Evolutionary conservation across 2,329 filamentous ascomycete genomes (phyloP), one percentile per base, ranked within the genome.

Genomic region (Xylaria sp.): DNA sequence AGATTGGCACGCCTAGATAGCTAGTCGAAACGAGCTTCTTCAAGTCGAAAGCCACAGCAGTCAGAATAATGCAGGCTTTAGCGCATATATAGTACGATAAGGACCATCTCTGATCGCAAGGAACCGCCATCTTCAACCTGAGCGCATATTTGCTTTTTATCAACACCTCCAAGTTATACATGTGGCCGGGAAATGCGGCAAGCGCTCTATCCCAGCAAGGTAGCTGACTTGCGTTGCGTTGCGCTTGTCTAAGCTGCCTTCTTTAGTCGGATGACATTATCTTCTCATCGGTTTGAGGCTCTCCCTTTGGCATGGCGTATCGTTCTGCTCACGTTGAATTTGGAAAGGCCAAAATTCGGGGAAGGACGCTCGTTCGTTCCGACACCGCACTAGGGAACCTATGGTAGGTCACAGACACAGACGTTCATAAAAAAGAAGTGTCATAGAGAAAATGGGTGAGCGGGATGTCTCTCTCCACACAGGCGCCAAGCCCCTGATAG

Each of bases 401-500:
- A 57, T 64, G 59, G 33, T 49, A 64, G 51, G 57, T 55, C 48
- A 49, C 41, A 49, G 57, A 51, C 48, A 49, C 41, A 43, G 55
- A 58, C 58, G 55, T 64, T 64, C 39, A 36, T 8, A 36, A 7
- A 43, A 46, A 46, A 48, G 62, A 68, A 28, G 60, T 51, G 54
- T 41, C 55, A 46, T 36, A 20, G 48, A 55, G 49, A 57, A 64
- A 54, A 64, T 57, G 56, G 56, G 48, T 28, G 51, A 66, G 49
- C 61, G 54, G 58, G 25, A 65, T 57, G 36, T 59, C 61, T 57
- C 59, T 64, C 71, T 71, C 71, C 64, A 57, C 64, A 67, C 64
- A 69, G 58, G 58, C 48, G 71, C 71, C 71, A 72, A 72, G 71
- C 36, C 70, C 18, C 28, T 58, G 48, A 56, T 65, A 62, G 48